These are phyloP conservation scores for Globisporangium cystogenes DNA, from an alignment of 352 stramenopile species.

Conservation along the genomic window DNA sequence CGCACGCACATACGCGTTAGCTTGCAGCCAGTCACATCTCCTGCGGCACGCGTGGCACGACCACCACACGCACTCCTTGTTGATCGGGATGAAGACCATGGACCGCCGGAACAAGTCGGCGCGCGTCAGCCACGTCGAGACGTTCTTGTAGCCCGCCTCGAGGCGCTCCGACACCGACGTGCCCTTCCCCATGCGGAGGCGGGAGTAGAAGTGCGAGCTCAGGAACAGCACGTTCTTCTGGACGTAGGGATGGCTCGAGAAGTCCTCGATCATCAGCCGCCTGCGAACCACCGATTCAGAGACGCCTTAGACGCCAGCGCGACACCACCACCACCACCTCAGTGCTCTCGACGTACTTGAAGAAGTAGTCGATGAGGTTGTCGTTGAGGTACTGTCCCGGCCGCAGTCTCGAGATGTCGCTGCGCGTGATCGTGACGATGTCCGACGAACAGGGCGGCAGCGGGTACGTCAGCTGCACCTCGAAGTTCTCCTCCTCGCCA, in stretches of 20 bases:
- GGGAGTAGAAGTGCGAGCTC: conserved; percentile 76
- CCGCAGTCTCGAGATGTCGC: conserved; percentile 51
- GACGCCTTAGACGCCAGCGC: background rate
- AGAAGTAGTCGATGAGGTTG: conserved; percentile 91
- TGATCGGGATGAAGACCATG: conserved; percentile 85
- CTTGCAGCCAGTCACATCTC: background rate
- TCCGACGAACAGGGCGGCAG: conserved; percentile 65
- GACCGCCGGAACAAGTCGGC: conserved; percentile 67
- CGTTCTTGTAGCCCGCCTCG: conserved; percentile 68
- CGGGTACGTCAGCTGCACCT: conserved; percentile 59
- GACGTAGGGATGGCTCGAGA: conserved; percentile 26
- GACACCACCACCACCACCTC: too few species aligned
- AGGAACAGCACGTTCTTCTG: conserved; percentile 74
- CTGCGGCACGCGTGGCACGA: background rate
- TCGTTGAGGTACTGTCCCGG: conserved; percentile 88
- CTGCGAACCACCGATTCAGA: conserved; percentile 13
- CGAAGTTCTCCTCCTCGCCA: conserved; percentile 19
- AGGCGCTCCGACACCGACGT: conserved; percentile 22
- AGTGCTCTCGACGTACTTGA: conserved; percentile 56
- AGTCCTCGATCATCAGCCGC: conserved; percentile 53
- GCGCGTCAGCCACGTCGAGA: conserved; percentile 63
- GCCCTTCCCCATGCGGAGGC: conserved; percentile 44
- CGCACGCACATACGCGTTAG: background rate
- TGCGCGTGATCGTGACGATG: conserved; percentile 66
- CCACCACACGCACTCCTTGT: conserved; percentile 60